These are phyloP conservation scores for Nakataea oryzae DNA, from an alignment of 2,329 filamentous ascomycete species.

Conservation along the genomic window DNA sequence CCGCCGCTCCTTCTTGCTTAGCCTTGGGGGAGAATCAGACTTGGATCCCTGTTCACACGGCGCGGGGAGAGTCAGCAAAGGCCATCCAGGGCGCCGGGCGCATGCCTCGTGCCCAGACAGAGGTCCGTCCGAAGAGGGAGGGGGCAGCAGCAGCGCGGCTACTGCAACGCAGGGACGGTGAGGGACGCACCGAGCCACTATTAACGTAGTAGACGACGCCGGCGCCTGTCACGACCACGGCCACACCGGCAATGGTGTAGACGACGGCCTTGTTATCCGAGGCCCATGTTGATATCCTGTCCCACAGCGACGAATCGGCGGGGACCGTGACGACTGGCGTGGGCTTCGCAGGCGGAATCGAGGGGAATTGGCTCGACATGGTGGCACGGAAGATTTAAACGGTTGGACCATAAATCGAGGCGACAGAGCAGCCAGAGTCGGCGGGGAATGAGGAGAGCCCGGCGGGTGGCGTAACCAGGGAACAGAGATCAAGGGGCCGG, in stretches of 20 bases:
- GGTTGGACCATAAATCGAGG: background rate
- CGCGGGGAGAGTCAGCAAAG: background rate
- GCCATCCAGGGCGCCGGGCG: background rate
- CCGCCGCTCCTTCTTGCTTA: constrained; percentile 81
- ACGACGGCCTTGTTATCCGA: constrained; percentile 92
- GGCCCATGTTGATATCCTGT: constrained; percentile 82
- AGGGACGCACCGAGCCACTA: constrained; percentile 39
- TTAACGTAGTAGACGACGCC: constrained; percentile 89
- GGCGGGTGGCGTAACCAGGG: background rate
- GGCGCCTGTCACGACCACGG: constrained; percentile 81
- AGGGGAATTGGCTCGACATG: constrained; percentile 24
- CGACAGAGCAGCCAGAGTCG: background rate
- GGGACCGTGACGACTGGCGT: constrained; percentile 36
- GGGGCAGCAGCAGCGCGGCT: background rate
- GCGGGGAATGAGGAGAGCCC: background rate
- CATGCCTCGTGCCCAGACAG: background rate
- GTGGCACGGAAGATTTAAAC: background rate
- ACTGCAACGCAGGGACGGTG: background rate
- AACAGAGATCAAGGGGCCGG: background rate
- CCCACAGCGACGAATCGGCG: constrained; percentile 66
- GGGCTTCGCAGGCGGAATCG: constrained; percentile 33
- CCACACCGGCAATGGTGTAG: constrained; percentile 92
- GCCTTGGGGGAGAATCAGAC: constrained; percentile 49
- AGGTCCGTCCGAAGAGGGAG: background rate
- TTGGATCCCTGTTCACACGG: constrained; percentile 17